Percentiles rank a stretch among this genome's conserved stretches.
These are phyloP conservation scores for Alternaria sp. DNA, from an alignment of 2,329 filamentous ascomycete species.

Conservation along the genomic window DNA sequence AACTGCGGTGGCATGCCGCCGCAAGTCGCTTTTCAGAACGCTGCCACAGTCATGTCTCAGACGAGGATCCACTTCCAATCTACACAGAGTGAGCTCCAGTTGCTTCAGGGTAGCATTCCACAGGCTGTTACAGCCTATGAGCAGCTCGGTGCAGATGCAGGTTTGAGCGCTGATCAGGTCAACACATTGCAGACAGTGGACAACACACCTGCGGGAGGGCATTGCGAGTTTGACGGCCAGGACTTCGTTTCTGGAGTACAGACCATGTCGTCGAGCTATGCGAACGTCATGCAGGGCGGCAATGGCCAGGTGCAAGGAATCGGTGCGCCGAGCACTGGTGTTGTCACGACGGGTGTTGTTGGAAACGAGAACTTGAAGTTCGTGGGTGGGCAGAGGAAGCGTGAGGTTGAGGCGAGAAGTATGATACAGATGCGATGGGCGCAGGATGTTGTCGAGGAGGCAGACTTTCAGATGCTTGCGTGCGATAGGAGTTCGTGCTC, in stretches of 20 bases:
- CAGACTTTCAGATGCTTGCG: conserved; percentile 26
- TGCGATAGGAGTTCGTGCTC: conserved; percentile 36
- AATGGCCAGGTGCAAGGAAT: conserved; percentile 59
- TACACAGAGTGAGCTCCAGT: conserved; percentile 58
- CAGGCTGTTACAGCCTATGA: conserved; percentile 60
- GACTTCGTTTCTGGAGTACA: conserved; percentile 64
- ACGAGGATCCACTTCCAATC: conserved; percentile 65
- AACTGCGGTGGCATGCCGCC: conserved; percentile 64
- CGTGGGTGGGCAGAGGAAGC: conserved; percentile 32
- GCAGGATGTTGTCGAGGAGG: conserved; percentile 28
- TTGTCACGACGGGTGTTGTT: conserved; percentile 58
- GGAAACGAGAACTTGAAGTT: conserved; percentile 58
- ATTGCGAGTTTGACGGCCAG: conserved; percentile 65
- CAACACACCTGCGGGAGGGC: conserved; percentile 62
- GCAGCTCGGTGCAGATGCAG: conserved; percentile 53
- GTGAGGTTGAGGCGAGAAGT: conserved; percentile 20
- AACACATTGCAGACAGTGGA: conserved; percentile 64
- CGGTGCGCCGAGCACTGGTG: conserved; percentile 47
- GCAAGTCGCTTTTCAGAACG: conserved; percentile 59
- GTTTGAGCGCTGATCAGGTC: conserved; percentile 55
- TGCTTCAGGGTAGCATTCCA: conserved; percentile 60
- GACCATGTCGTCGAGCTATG: conserved; percentile 62
- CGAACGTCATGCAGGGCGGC: conserved; percentile 61
- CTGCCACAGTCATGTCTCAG: conserved; percentile 51
- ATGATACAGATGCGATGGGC: conserved; percentile 43